Base-by-base conservation (phyloP, 2,329 filamentous ascomycete genomes). In the Exserohilum turcica region DNA sequence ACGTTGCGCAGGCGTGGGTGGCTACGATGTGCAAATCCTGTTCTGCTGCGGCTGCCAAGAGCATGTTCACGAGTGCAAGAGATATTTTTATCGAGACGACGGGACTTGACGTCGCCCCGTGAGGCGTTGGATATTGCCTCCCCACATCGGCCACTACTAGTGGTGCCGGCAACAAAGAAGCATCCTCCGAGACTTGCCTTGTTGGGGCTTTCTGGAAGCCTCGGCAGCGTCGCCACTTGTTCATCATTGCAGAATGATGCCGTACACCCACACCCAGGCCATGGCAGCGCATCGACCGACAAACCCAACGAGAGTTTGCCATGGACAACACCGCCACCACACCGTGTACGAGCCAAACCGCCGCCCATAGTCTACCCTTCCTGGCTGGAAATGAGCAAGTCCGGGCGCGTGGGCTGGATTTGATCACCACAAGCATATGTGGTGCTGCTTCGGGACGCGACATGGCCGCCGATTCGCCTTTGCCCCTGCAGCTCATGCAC, bases 41-140 rank as follows among this genome's bases (percentile, higher is more conserved):
- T 44, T 31, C 45, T 24, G 45, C 43, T 35, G 38, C n/a, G 27
- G 50, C 39, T 24, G 31, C 24, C 36, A 27, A 35, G 48, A 27
- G 39, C 28, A 45, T 49, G 44, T 47, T 36, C 36, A 59, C 39
- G n/a, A n/a, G n/a, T n/a, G n/a, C n/a, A 29, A 16, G 19, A 38
- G 47, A 57, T 62, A 62, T 64, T 64, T 64, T 64, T 57, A 59
- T 53, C 51, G 43, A 45, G 45, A 58, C 56, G 48, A 48, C 18
- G 50, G 52, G 32, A 32, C 48, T 52, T 64, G 52, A 62, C 61
- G 55, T 63, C 52, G 59, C 52, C 54, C 46, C 38, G 48, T 44
- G 45, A 57, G 51, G 52, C 51, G 57, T 63, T 61, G 56, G 57
- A 49, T 59, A 57, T 59, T 53, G 54, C 39, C 27, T 64, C 61